These are phyloP conservation scores for Tylopilus vinaceipallidus DNA, from an alignment of 768 basidiomycete genomes.

Conservation along the genomic window DNA sequence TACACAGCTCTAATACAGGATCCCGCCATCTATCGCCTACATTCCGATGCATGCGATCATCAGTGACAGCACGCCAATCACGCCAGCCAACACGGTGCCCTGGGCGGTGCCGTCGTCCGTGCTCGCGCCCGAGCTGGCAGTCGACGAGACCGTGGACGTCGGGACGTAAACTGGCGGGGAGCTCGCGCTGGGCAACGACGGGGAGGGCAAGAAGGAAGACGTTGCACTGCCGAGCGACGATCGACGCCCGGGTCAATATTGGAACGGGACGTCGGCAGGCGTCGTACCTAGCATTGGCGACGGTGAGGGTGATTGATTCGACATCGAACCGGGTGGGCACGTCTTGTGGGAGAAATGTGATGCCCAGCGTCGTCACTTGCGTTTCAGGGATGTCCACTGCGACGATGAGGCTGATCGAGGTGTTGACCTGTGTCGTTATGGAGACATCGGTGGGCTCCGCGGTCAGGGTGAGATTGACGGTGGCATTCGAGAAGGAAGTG, in stretches of 20 bases:
- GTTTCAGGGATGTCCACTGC: slow-evolving; percentile 41
- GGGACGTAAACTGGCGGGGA: slow-evolving; percentile 15
- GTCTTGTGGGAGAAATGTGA: slow-evolving; percentile 37
- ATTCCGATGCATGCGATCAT: slow-evolving; percentile 5
- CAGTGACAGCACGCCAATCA: slow-evolving; percentile 13
- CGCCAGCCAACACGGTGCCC: slow-evolving; percentile 11
- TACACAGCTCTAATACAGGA: background rate
- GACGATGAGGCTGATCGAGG: slow-evolving; percentile 38
- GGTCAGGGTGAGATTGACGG: slow-evolving; percentile 50
- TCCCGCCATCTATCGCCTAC: background rate
- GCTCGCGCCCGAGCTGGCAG: background rate
- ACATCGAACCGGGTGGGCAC: slow-evolving; percentile 37
- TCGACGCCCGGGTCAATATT: background rate
- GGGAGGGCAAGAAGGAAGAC: slow-evolving; percentile 25
- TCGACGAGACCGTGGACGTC: slow-evolving; percentile 8
- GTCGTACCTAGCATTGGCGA: slow-evolving; percentile 36
- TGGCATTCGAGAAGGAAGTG: slow-evolving; percentile 47
- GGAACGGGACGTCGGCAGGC: background rate
- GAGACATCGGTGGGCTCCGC: slow-evolving; percentile 35
- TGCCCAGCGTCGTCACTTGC: slow-evolving; percentile 39
- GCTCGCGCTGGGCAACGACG: slow-evolving; percentile 25
- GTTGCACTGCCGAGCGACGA: slow-evolving; percentile 18
- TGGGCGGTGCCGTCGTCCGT: slow-evolving; percentile 13
- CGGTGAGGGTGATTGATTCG: slow-evolving; percentile 36
- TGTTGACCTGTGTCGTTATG: slow-evolving; percentile 38